These are phyloP conservation scores for Clitopilus passeckerianus DNA, from an alignment of 768 basidiomycete genomes.

Conservation along the genomic window DNA sequence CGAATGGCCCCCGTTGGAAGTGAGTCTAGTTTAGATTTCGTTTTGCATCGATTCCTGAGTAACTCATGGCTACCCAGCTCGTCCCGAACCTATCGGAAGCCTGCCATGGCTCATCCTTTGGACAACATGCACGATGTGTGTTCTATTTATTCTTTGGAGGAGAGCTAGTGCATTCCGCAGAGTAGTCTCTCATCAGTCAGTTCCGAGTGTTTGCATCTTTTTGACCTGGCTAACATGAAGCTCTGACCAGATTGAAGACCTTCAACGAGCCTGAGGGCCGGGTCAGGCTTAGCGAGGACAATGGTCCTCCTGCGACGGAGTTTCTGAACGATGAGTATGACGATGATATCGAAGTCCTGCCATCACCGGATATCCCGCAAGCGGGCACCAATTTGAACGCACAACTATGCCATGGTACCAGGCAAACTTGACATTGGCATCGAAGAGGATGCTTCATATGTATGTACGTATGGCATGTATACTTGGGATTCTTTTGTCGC, in stretches of 20 bases:
- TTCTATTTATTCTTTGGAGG: slow-evolving; percentile 60
- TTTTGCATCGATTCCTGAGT: not conserved
- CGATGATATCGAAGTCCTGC: slow-evolving; percentile 33
- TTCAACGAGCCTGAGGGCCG: slow-evolving; percentile 48
- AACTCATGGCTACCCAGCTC: slow-evolving; percentile 56
- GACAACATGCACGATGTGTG: slow-evolving; percentile 52
- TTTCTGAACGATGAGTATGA: slow-evolving; percentile 60
- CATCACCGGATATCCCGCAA: not conserved
- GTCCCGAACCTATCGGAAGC: slow-evolving; percentile 62
- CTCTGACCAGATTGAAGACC: slow-evolving; percentile 46
- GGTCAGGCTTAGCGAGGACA: slow-evolving; percentile 67
- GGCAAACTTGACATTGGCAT: not conserved
- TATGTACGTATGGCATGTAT: not conserved
- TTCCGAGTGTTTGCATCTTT: slow-evolving; percentile 4
- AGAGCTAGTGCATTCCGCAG: slow-evolving; percentile 48
- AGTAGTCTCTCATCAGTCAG: slow-evolving; percentile 61
- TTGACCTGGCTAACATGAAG: not conserved
- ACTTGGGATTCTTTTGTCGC: too few species aligned
- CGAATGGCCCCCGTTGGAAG: slow-evolving; percentile 6
- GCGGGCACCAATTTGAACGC: not conserved
- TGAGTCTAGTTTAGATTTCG: not conserved
- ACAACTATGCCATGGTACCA: not conserved
- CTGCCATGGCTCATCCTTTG: slow-evolving; percentile 48
- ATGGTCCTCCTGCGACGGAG: slow-evolving; percentile 64
- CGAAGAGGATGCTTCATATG: not conserved